A percentile compares a stretch with the other conserved stretches of the same genome.
phyloP scores from a whole-genome alignment of 352 stramenopile genomes.

The Globisporangium barbulae region DNA sequence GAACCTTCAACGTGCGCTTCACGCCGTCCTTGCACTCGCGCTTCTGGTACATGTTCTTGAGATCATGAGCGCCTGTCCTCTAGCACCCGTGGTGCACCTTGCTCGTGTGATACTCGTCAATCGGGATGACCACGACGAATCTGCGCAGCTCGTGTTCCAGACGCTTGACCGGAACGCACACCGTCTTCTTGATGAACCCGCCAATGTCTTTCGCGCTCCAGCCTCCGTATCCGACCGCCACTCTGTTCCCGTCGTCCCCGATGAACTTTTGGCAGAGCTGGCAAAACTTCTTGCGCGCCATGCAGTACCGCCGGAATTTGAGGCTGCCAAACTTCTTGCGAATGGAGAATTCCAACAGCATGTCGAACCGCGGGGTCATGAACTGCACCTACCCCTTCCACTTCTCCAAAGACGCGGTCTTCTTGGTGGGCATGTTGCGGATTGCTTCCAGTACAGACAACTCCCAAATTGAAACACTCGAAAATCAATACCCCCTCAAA shows the following conservation, averaged over 20 bases:
- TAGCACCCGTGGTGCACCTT: background rate
- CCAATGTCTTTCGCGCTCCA: background rate
- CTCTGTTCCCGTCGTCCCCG: background rate
- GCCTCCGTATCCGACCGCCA: background rate
- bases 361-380: conserved; percentile 2
- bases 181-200: conserved; percentile 3
- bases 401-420: background rate
- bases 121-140: background rate
- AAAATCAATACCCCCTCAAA: no score
- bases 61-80: background rate
- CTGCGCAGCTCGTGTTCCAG: conserved; percentile 1
- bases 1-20: background rate
- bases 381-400: background rate
- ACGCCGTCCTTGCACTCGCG: background rate
- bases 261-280: conserved; percentile 2
- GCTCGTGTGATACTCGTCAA: background rate
- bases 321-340: background rate
- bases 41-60: background rate
- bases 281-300: background rate
- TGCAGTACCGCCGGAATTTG: background rate
- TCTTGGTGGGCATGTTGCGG: conserved; percentile 8
- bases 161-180: conserved; percentile 1
- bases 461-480: no score
- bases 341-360: background rate
- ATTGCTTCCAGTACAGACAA: conserved; percentile 9